A percentile compares a stretch with the other conserved stretches of the same genome.
Conservation (phyloP, 768 basidiomycete genomes). For the Trametes cingulata region DNA sequence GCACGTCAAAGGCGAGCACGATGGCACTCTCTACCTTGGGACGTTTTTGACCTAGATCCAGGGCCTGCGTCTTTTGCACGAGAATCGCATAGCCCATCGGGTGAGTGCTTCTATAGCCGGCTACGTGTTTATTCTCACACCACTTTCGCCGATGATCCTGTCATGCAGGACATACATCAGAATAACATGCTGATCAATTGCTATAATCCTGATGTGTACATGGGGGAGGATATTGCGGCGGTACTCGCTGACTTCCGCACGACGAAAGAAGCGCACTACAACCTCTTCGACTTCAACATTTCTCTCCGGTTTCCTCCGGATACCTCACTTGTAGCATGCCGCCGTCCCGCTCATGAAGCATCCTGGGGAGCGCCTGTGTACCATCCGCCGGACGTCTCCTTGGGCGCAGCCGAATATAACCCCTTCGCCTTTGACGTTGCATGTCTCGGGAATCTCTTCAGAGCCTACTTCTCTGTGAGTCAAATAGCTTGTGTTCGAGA, state of each 20-base stretch:
- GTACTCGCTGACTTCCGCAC: not conserved
- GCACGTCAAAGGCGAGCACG: not conserved
- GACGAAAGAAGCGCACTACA: not conserved
- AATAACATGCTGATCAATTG: not conserved
- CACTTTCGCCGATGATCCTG: not conserved
- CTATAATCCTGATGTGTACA: not conserved
- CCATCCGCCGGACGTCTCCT: not conserved
- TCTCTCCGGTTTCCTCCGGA: not conserved
- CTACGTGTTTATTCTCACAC: not conserved
- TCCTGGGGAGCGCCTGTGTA: not conserved
- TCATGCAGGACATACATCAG: not conserved
- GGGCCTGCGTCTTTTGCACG: constrained; percentile 18
- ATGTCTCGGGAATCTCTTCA: not conserved
- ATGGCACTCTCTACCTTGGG: not conserved
- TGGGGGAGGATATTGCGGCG: no score
- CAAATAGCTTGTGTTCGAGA: not conserved
- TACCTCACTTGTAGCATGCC: not conserved
- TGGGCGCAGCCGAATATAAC: not conserved
- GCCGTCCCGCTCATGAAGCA: not conserved
- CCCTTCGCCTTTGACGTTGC: constrained; percentile 7
- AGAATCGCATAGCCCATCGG: constrained; percentile 16
- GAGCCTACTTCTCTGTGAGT: not conserved
- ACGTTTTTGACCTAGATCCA: not conserved
- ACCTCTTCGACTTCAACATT: not conserved
- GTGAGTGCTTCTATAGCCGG: not conserved